Evolutionary conservation across 1,284 basidiomycete species (phyloP).

Genomic region (Puccinia polysora): DNA sequence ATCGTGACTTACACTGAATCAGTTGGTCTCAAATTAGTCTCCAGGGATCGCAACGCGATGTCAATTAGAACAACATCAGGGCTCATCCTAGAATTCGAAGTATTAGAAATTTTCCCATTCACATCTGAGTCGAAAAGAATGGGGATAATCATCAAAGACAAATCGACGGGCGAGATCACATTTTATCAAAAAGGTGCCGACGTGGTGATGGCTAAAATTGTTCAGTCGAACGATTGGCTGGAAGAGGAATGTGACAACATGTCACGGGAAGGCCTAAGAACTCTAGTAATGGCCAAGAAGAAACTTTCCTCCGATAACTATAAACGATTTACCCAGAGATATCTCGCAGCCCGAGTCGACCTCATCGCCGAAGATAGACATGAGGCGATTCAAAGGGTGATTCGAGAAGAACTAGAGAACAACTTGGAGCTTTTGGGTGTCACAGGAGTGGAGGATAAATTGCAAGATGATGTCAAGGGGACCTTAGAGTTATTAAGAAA

Average conservation of each 20-base stretch:
- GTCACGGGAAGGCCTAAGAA: constrained; percentile 92
- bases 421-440: constrained; percentile 87
- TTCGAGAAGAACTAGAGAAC: constrained; percentile 72
- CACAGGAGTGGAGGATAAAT: constrained; percentile 96
- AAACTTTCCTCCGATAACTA: constrained; percentile 68
- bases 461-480: constrained; percentile 92
- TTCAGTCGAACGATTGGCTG: constrained; percentile 96
- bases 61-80: constrained; percentile 68
- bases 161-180: constrained; percentile 67
- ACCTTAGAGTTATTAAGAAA: constrained; percentile 90
- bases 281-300: constrained; percentile 85
- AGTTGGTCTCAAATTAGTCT: constrained; percentile 79
- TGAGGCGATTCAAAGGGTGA: constrained; percentile 71
- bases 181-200: constrained; percentile 98
- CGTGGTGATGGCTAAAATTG: constrained; percentile 90
- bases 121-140: constrained; percentile 98
- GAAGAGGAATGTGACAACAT: constrained; percentile 98
- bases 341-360: constrained; percentile 71
- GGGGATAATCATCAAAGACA: constrained; percentile 90
- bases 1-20: constrained; percentile 98
- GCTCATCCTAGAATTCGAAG: constrained; percentile 66
- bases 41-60: constrained; percentile 82
- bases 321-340: constrained; percentile 67
- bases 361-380: constrained; percentile 66
- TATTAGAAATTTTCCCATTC: constrained; percentile 91